Evolutionary conservation across 2,329 filamentous ascomycete genomes (phyloP), one percentile per base, ranked within the genome.

Genomic region (Cladosporium sp.): DNA sequence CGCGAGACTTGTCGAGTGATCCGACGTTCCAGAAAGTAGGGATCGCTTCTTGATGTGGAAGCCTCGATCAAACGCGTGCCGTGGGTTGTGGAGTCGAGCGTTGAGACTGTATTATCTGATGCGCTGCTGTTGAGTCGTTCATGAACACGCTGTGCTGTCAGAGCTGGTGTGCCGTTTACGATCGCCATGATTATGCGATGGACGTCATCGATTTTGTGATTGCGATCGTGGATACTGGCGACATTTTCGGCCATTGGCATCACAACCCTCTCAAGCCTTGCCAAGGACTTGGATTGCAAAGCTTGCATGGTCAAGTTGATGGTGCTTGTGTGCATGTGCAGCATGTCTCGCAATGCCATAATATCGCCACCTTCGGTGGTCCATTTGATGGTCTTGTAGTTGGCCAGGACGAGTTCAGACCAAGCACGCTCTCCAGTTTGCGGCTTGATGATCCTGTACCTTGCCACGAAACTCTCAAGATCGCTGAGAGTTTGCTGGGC

Each of bases 361-460:
- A 79, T 71, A 50, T 68, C 67, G 1, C 76, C 76, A 12, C 74
- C 75, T 25, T 77, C 74, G 1, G 72, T 70, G 2, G 76, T 78
- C 77, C 77, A 79, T 58, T 72, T 71, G 65, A 78, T 71, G 4
- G 70, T 73, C 56, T 72, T 71, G 63, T 75, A 77, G 58, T 74
- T 72, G 4, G 70, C 62, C 7, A 78, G 45, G 0, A 78, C 73
- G 3, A 73, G 63, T 37, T 75, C 69, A 50, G 72, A 76, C 77
- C 77, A 79, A 40, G 68, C 71, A 45, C 74, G 68, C 57, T 78
- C 75, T 17, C 65, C 67, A 0, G 73, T 76, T 22, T 72, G 68
- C 54, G 72, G 71, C 60, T 74, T 76, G 61, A 77, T 73, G 48
- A 75, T 71, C 56, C 77, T 75, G 61, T 78, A 77, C 42, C 74